Conservation (phyloP, 805 yeast genomes). For the Candida morakotiae region DNA sequence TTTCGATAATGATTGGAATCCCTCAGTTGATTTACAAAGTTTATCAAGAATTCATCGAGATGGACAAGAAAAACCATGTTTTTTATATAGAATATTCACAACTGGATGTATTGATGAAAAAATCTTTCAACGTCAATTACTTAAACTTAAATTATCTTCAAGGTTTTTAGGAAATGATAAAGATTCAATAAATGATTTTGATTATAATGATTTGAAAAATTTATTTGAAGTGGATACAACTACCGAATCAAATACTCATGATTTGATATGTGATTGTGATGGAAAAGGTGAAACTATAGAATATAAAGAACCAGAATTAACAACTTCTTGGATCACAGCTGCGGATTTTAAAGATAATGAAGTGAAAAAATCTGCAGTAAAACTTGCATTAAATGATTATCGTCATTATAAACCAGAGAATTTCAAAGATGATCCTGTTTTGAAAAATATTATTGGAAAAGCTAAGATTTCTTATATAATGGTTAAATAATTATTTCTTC, state of each 20-base stretch:
- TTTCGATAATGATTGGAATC: constrained; percentile 97
- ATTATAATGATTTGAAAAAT: constrained; percentile 64
- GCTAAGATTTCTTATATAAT: constrained; percentile 8
- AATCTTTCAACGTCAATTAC: constrained; percentile 85
- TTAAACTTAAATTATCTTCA: constrained; percentile 76
- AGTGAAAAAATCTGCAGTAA: constrained; percentile 41
- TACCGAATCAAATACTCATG: constrained; percentile 70
- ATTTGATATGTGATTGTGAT: constrained; percentile 59
- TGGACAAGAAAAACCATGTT: constrained; percentile 79
- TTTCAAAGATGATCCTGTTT: constrained; percentile 11
- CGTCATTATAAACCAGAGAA: constrained; percentile 54
- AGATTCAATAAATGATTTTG: constrained; percentile 60
- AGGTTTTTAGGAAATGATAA: constrained; percentile 48
- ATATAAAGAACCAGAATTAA: background rate
- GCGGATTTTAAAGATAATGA: constrained; percentile 29
- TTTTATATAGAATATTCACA: constrained; percentile 75
- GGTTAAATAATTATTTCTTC: constrained; percentile 6
- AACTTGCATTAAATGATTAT: constrained; percentile 58
- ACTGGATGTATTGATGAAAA: constrained; percentile 94
- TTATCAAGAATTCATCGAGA: constrained; percentile 95
- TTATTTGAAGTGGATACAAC: constrained; percentile 60
- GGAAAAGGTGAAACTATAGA: constrained; percentile 42
- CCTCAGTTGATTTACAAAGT: constrained; percentile 87
- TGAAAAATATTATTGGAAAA: constrained; percentile 7
- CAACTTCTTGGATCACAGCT: constrained; percentile 50